A percentile compares a stretch with the other conserved stretches of the same genome.
These are phyloP conservation scores for Lipomyces sp. DNA, from an alignment of 805 yeast genomes.

Conservation along the genomic window DNA sequence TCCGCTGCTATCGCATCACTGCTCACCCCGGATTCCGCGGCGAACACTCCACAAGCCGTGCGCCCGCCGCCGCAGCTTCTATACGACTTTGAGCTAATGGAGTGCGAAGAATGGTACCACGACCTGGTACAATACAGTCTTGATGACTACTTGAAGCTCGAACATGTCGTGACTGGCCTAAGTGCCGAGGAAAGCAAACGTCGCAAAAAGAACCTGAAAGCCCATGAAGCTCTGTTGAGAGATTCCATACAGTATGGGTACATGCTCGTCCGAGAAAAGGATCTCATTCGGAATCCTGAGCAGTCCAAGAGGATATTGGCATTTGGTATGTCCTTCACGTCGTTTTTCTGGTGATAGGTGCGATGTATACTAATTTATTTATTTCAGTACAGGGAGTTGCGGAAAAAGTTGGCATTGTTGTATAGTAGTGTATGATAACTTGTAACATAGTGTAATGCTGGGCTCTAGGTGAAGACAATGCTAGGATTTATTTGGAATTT, in stretches of 20 bases:
- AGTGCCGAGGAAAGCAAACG: conserved; percentile 9
- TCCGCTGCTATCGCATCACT: too few species aligned
- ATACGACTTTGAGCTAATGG: conserved; percentile 5
- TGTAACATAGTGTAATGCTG: too few species aligned
- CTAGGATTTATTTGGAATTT: too few species aligned
- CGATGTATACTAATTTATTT: not conserved
- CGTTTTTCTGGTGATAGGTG: too few species aligned
- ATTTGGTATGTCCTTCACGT: conserved; percentile 8
- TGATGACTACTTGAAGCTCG: conserved; percentile 25
- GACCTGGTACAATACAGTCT: conserved; percentile 20
- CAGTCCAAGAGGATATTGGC: conserved; percentile 9
- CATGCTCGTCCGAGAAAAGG: conserved; percentile 8
- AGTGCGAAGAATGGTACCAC: conserved; percentile 27
- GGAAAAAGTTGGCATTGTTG: too few species aligned
- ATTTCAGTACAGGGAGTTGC: too few species aligned
- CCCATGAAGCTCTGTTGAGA: conserved; percentile 17
- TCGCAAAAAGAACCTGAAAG: conserved; percentile 14
- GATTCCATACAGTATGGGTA: conserved; percentile 20
- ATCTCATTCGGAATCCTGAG: conserved; percentile 9
- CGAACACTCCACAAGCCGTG: too few species aligned
- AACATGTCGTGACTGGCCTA: conserved; percentile 10
- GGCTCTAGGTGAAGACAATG: too few species aligned
- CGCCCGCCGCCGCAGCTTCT: too few species aligned
- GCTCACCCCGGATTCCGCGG: too few species aligned
- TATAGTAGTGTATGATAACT: not conserved